phyloP scores from a whole-genome alignment of 1,284 basidiomycete genomes.

The Megacollybia platyphylla region DNA sequence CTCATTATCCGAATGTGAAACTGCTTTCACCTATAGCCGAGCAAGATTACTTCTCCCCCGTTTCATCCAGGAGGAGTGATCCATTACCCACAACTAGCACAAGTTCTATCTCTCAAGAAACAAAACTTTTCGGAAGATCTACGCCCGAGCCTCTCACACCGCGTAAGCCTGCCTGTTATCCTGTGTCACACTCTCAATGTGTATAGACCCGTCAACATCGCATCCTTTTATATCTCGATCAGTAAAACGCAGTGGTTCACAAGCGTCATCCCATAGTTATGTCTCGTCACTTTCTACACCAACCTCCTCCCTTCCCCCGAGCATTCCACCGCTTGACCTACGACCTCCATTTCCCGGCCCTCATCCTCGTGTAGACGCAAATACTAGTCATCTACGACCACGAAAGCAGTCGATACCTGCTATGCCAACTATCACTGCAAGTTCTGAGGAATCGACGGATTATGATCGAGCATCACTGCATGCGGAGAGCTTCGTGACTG shows the following conservation, averaged over 20 bases:
- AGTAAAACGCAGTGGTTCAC: constrained; percentile 42
- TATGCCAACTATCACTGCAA: constrained; percentile 18
- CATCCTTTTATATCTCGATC: constrained; percentile 40
- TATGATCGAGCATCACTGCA: constrained; percentile 29
- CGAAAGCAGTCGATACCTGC: constrained; percentile 12
- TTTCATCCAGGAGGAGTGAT: constrained; percentile 17
- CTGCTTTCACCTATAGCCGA: constrained; percentile 43
- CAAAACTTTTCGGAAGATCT: constrained; percentile 14
- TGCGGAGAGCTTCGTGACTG: constrained; percentile 51
- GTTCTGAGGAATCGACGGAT: constrained; percentile 27
- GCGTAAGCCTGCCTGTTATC: constrained; percentile 15
- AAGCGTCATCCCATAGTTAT: constrained; percentile 44
- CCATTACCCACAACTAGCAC: constrained; percentile 16
- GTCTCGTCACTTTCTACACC: constrained; percentile 23
- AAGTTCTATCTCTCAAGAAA: constrained; percentile 16
- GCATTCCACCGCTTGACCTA: constrained; percentile 43
- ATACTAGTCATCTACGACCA: constrained; percentile 17
- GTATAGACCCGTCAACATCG: constrained; percentile 8
- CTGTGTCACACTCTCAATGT: constrained; percentile 3
- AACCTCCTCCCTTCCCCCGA: constrained; percentile 22
- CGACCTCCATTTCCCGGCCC: constrained; percentile 40
- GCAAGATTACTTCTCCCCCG: constrained; percentile 41
- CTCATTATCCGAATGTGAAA: constrained; percentile 11
- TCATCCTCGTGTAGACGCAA: constrained; percentile 17
- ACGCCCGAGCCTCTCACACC: background rate